Evolutionary conservation across 2,329 filamentous ascomycete species (phyloP), one percentile per base, ranked within the genome.

Genomic region (Diaporthe sp.): DNA sequence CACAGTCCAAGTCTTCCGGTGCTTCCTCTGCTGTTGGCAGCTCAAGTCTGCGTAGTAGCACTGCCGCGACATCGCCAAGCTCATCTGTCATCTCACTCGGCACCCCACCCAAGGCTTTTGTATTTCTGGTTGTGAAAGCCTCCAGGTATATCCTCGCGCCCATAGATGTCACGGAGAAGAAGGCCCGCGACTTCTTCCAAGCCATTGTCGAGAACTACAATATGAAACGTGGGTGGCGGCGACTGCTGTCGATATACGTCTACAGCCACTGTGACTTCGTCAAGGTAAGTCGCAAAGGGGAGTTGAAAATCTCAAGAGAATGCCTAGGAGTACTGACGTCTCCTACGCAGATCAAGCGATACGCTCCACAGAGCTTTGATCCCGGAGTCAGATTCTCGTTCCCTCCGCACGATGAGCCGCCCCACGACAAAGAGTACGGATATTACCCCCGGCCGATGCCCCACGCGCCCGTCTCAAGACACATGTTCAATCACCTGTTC

Each of bases 201-300:
- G 67, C 72, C 0, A 65, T 74, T 13, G 31, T 60, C 6, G 15
- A 58, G 13, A 61, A 28, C 1, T 71, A 74, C 8, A 70, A 71
- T 13, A n/a, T 42, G 19, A 74, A 60, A 19, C 62, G 72, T 19
- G 62, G 72, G 8, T 39, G 42, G 42, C 62, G 72, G 4, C 72
- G 53, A 9, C 8, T 70, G n/a, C 31, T 74, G 15, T 74, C 72
- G 28, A 60, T 71, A 17, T 74, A 60, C 7, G 72, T 71, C 9
- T 74, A 60, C 28, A 61, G 42, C 51, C 72, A 74, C 62, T 71
- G 42, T 13, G 72, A 74, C 31, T 74, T 74, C 46, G 72, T 74
- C n/a, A 70, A 71, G 37, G 62, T 61, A 6, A 34, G 61, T 10
- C 42, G 5, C 17, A 3, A 49, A 28, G 17, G 5, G 42, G 10